These are phyloP conservation scores for Tetrahymena malaccensis DNA, from an alignment of 73 alveolate genomes.

Conservation along the genomic window DNA sequence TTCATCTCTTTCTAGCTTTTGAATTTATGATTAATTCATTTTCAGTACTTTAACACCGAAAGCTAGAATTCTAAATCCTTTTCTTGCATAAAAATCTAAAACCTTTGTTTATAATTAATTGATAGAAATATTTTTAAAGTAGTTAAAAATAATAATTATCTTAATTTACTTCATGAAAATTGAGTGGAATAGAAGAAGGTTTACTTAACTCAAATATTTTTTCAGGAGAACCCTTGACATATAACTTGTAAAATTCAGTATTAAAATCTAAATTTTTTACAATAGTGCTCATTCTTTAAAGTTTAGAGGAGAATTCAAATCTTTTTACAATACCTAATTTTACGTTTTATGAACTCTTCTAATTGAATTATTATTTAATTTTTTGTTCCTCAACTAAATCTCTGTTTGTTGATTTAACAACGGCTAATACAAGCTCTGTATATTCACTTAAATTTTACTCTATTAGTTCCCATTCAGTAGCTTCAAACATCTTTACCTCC, in stretches of 20 bases:
- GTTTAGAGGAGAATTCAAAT: slow-evolving; percentile 84
- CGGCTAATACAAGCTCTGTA: not conserved
- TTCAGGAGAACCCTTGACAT: slow-evolving; percentile 95
- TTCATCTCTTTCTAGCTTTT: slow-evolving; percentile 60
- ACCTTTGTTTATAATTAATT: too few relatives aligned
- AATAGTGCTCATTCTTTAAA: slow-evolving; percentile 86
- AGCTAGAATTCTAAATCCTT: slow-evolving; percentile 85
- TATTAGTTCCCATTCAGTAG: slow-evolving; percentile 59
- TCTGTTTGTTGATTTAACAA: not conserved
- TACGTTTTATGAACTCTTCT: slow-evolving; percentile 8
- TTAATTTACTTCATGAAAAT: slow-evolving; percentile 60
- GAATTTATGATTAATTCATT: not conserved
- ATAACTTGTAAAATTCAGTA: slow-evolving; percentile 29
- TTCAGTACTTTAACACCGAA: slow-evolving; percentile 60
- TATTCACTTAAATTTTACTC: slow-evolving; percentile 9
- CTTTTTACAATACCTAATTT: slow-evolving; percentile 68
- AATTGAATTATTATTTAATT: not conserved
- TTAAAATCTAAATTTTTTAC: not conserved
- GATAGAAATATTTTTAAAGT: too few relatives aligned
- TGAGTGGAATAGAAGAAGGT: slow-evolving; percentile 63
- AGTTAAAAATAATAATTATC: too few relatives aligned
- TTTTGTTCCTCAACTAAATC: not conserved
- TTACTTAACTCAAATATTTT: slow-evolving; percentile 72
- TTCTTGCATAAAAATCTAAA: slow-evolving; percentile 59
- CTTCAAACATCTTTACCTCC: slow-evolving; percentile 86